Base-by-base conservation (phyloP, 2,329 filamentous ascomycete genomes). In the Onygenales sp. region DNA sequence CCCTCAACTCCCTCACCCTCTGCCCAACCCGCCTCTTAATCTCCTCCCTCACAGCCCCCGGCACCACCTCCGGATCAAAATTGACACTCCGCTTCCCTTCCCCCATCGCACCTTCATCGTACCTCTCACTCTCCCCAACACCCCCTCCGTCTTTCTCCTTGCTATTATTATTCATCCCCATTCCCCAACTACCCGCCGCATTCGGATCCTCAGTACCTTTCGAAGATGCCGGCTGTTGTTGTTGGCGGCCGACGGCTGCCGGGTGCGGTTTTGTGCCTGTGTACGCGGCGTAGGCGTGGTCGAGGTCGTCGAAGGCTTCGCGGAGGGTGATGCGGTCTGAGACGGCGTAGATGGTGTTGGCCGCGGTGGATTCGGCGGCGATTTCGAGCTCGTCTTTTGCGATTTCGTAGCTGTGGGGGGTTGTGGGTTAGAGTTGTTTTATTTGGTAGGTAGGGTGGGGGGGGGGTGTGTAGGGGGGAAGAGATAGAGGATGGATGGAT, bases 321-420 rank as follows among this genome's bases (percentile, higher is more conserved):
- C 73, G 70, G 3, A 74, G 72, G 3, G 73, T 71, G 37, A 69
- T 69, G 3, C 74, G 67, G 57, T 77, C 74, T 0, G 68, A 73
- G 9, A 67, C 67, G 1, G 73, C 74, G 60, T 76, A 77, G 52
- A 74, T 70, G 2, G 73, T 72, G 1, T 68, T 63, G 33, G 63
- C 64, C 42, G 74, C 68, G 1, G 74, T 76, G 56, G 72, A 74
- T 52, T 77, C 74, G 0, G 68, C 68, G 3, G 74, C 74, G 56
- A 77, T 76, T 62, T 77, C 74, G 53, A 76, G 74, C 57, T 77
- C 74, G 58, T 77, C 74, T 54, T 69, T 68, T 3, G 74, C 72
- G 0, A 69, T 69, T 52, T 72, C 69, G 56, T 74, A 74, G 46
- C 71, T 70, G 10, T 60, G 49, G 11, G 44, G 21, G n/a, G 47